Percentiles rank a stretch among this genome's conserved stretches.
These are phyloP conservation scores for Allomyces javanicus DNA, from an alignment of 192 early-diverging fungal species.

Conservation along the genomic window DNA sequence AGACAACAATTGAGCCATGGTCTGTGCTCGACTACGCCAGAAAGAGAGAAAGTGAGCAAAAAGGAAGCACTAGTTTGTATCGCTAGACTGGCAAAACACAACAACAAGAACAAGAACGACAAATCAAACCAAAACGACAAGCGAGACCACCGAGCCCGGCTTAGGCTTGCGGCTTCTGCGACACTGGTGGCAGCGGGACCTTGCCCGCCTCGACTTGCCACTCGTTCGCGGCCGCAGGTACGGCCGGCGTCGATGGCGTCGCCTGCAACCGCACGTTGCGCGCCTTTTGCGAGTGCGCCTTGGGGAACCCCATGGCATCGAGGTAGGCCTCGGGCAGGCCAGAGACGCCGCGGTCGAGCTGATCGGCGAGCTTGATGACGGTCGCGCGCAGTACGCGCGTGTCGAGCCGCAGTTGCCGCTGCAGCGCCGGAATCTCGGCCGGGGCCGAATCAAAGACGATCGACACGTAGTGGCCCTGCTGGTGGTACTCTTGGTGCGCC, in stretches of 20 bases:
- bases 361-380: conserved; percentile 46
- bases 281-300: neutral
- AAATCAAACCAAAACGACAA: too few relatives aligned
- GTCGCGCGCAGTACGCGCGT: conserved; percentile 54
- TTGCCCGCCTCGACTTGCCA: neutral
- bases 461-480: conserved; percentile 41
- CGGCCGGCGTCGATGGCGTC: neutral
- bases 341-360: conserved; percentile 29
- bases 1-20: too few relatives aligned
- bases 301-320: neutral
- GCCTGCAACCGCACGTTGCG: neutral
- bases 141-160: too few relatives aligned
- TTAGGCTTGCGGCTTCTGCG: neutral
- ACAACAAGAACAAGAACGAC: too few relatives aligned
- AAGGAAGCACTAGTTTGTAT: too few relatives aligned
- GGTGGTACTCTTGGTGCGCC: conserved; percentile 65
- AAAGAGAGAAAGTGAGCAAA: too few relatives aligned
- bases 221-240: neutral
- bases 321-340: conserved; percentile 16
- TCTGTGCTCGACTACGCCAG: too few relatives aligned
- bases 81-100: too few relatives aligned
- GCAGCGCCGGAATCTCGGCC: conserved; percentile 31
- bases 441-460: conserved; percentile 66
- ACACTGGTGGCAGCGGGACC: neutral
- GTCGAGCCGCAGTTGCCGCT: conserved; percentile 41